These are phyloP conservation scores for Spergularia marina DNA, from an alignment of 148 eudicot genomes.

Conservation along the genomic window DNA sequence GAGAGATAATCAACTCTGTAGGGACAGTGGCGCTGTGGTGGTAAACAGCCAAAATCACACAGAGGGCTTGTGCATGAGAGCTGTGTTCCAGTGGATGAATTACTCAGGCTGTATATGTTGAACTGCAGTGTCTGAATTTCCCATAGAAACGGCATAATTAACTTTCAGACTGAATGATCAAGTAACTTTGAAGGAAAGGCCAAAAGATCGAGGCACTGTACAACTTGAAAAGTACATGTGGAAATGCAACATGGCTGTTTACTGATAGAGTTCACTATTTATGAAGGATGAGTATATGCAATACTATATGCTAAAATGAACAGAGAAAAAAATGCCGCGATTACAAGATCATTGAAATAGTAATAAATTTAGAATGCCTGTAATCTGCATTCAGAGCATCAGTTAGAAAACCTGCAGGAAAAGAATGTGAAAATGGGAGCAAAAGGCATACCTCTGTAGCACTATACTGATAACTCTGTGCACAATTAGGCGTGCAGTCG, in stretches of 20 bases:
- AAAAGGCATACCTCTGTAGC: slow-evolving; percentile 14
- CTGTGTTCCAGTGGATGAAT: slow-evolving; percentile 56
- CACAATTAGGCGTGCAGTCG: slow-evolving; percentile 49
- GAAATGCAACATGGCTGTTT: too few relatives aligned
- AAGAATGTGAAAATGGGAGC: not conserved
- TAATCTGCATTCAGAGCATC: not conserved
- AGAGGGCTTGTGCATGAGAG: slow-evolving; percentile 58
- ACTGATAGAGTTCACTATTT: too few relatives aligned
- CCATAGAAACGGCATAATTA: not conserved
- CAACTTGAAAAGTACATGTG: too few relatives aligned
- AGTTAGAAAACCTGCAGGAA: not conserved
- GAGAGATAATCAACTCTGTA: slow-evolving; percentile 59
- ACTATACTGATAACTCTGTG: not conserved
- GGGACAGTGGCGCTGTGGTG: slow-evolving; percentile 38
- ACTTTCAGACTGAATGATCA: not conserved
- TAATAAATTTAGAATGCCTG: not conserved
- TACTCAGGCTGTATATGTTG: slow-evolving; percentile 61
- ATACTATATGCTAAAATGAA: too few relatives aligned
- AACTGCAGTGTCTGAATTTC: slow-evolving; percentile 19
- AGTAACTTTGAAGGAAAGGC: not conserved
- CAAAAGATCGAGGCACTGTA: too few relatives aligned
- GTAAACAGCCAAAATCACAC: slow-evolving; percentile 41
- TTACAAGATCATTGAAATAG: too few relatives aligned
- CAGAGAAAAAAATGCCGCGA: too few relatives aligned
- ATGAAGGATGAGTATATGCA: too few relatives aligned